Conservation (phyloP, 2,329 filamentous ascomycete species). For the Huntiella savannae region DNA sequence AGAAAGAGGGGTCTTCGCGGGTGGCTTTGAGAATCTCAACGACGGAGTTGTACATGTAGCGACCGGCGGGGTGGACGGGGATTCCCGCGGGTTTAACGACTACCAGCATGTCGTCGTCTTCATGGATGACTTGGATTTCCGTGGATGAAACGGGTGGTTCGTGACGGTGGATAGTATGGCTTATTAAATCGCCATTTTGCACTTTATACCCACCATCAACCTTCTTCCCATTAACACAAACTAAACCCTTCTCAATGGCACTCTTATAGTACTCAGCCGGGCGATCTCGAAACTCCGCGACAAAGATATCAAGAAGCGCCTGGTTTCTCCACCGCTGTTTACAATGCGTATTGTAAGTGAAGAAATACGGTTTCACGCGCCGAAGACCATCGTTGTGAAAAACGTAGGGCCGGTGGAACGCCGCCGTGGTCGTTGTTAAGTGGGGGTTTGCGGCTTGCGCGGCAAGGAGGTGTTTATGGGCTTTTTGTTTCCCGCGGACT, state of each 20-base stretch:
- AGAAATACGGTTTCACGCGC: constrained; percentile 72
- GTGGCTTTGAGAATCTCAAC: constrained; percentile 84
- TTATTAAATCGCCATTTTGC: constrained; percentile 78
- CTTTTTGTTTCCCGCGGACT: constrained; percentile 10
- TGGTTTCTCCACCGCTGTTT: constrained; percentile 85
- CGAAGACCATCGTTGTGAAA: constrained; percentile 68
- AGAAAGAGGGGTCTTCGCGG: constrained; percentile 29
- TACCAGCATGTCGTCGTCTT: constrained; percentile 83
- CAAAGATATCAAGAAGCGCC: constrained; percentile 69
- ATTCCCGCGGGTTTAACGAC: constrained; percentile 94
- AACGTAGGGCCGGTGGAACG: constrained; percentile 51
- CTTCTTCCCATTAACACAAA: constrained; percentile 59
- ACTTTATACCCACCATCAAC: constrained; percentile 51
- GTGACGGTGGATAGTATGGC: constrained; percentile 85
- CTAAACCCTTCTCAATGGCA: constrained; percentile 62
- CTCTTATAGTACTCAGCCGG: constrained; percentile 70
- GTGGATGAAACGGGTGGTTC: constrained; percentile 79
- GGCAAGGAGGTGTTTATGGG: constrained; percentile 9
- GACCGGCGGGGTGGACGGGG: constrained; percentile 83
- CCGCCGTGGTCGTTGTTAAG: constrained; percentile 5
- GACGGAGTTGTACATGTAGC: constrained; percentile 90
- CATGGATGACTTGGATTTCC: constrained; percentile 66
- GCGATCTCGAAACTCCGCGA: constrained; percentile 78
- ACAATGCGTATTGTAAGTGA: constrained; percentile 85
- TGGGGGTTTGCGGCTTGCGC: constrained; percentile 9